These are phyloP conservation scores for Solanum pimpinellifolium DNA, from an alignment of 257 asterid species.

Conservation along the genomic window DNA sequence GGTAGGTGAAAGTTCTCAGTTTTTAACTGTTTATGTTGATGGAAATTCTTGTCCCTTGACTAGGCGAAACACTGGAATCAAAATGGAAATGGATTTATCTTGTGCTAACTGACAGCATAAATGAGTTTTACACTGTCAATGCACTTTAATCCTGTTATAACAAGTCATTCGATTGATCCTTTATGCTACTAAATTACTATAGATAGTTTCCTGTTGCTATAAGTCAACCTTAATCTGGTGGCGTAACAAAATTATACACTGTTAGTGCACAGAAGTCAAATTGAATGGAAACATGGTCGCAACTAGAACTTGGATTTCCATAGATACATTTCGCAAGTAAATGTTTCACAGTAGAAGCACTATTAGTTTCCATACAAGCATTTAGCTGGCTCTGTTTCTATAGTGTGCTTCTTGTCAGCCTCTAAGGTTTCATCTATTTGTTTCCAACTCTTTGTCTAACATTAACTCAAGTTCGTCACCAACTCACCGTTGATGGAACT, in stretches of 20 bases:
- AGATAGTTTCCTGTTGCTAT: not conserved
- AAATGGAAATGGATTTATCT: not conserved
- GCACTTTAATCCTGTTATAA: not conserved
- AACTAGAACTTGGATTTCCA: not conserved
- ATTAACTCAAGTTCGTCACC: not conserved
- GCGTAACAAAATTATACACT: not conserved
- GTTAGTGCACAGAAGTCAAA: not conserved
- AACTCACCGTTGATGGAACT: not conserved
- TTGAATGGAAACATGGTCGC: not conserved
- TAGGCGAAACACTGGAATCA: not conserved
- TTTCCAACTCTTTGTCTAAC: not conserved
- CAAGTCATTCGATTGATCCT: not conserved
- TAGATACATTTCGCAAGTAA: not conserved
- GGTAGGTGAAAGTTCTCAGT: not conserved
- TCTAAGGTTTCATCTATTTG: not conserved
- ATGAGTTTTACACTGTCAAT: not conserved
- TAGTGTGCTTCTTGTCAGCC: not conserved
- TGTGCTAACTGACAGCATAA: not conserved
- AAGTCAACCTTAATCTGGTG: not conserved
- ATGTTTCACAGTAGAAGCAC: not conserved
- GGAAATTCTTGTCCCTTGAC: not conserved
- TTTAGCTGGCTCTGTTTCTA: not conserved
- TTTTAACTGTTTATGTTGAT: not conserved
- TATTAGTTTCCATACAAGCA: not conserved
- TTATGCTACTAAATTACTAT: not conserved